Conservation (phyloP, 2,329 filamentous ascomycete genomes). For the Xylariaceae sp. region DNA sequence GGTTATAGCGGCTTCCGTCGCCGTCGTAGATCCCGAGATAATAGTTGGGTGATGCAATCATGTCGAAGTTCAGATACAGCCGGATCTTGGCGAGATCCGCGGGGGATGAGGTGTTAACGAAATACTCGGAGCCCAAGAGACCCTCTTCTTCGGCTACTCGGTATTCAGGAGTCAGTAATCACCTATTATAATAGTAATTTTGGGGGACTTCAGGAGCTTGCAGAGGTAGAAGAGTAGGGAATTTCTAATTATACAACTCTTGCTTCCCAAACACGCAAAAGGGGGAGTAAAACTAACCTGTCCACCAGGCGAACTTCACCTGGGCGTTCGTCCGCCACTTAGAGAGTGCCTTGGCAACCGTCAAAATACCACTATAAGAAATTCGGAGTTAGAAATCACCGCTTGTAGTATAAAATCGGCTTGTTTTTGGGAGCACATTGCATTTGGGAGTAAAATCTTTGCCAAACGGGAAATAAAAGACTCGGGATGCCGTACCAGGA, state of each 20-base stretch:
- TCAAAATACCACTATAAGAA: too few relatives aligned
- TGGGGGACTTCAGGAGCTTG: too few relatives aligned
- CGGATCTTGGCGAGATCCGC: constrained; percentile 61
- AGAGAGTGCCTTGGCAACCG: constrained; percentile 65
- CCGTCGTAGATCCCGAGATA: constrained; percentile 56
- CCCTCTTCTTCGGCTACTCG: constrained; percentile 66
- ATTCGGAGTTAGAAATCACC: too few relatives aligned
- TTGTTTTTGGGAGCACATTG: too few relatives aligned
- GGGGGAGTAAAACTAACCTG: constrained; percentile 30
- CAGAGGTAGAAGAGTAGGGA: too few relatives aligned
- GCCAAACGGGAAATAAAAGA: too few relatives aligned
- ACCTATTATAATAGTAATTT: too few relatives aligned
- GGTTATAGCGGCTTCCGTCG: constrained; percentile 61
- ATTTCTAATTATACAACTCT: not conserved
- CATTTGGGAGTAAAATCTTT: too few relatives aligned
- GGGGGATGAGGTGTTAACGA: constrained; percentile 53
- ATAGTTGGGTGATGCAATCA: constrained; percentile 65
- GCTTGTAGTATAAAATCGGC: too few relatives aligned
- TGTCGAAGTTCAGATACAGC: constrained; percentile 69
- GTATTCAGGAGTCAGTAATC: too few relatives aligned
- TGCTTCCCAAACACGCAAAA: too few relatives aligned
- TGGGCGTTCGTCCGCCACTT: constrained; percentile 62
- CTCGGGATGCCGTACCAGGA: constrained; percentile 62
- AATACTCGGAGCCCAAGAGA: constrained; percentile 65
- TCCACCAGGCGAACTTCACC: constrained; percentile 71